These are phyloP conservation scores for Stenogyne calaminthoides DNA, from an alignment of 305 asterid species.

Conservation along the genomic window DNA sequence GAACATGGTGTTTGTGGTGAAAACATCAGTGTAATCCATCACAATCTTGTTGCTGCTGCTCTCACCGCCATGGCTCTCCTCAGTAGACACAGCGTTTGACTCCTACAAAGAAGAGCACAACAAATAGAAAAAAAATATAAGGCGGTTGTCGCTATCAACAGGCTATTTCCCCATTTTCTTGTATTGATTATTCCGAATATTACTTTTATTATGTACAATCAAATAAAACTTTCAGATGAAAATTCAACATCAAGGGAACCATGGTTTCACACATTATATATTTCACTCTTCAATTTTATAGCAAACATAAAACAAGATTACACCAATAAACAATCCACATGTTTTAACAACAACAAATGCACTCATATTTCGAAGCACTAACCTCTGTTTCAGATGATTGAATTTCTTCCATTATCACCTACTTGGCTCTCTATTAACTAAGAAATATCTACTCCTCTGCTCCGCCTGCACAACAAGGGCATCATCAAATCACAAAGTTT, in stretches of 20 bases:
- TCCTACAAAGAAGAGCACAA: background rate
- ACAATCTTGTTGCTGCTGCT: background rate
- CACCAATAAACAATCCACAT: background rate
- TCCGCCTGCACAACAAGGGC: constrained; percentile 30
- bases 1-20: background rate
- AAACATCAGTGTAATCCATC: background rate
- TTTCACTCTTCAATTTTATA: constrained; percentile 3
- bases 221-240: background rate
- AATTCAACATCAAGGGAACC: constrained; percentile 14
- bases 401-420: constrained; percentile 84
- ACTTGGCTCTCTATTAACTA: constrained; percentile 77
- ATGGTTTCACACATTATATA: background rate
- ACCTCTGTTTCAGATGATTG: constrained; percentile 93
- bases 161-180: background rate
- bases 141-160: background rate
- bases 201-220: too few species aligned
- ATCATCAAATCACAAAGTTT: background rate
- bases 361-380: constrained; percentile 25
- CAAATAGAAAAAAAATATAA: background rate
- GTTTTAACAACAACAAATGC: background rate
- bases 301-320: background rate
- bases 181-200: background rate
- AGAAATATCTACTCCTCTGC: constrained; percentile 71
- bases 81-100: background rate
- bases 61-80: background rate